Evolutionary conservation across 345 rosid genomes (phyloP).

Genomic region (Physaria fendleri): DNA sequence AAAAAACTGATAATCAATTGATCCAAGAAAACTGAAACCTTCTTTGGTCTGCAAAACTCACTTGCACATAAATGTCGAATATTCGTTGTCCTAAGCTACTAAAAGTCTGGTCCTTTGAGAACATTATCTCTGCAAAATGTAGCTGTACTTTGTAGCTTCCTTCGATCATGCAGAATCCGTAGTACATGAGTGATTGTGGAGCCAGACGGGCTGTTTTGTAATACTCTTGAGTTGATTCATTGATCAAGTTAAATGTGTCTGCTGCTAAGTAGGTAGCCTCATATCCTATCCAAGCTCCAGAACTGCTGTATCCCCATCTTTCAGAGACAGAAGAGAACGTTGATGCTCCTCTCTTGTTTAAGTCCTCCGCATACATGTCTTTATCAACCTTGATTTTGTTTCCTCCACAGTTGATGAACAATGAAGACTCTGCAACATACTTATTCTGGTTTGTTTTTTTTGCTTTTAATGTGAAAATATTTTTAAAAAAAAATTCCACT

Average conservation of each 20-base stretch:
- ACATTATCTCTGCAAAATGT: constrained; percentile 90
- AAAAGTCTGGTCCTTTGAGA: constrained; percentile 38
- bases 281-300: constrained; percentile 41
- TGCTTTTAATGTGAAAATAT: neutral
- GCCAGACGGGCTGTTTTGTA: constrained; percentile 66
- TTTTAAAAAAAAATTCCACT: constrained; percentile 23
- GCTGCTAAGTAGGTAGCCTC: constrained; percentile 16
- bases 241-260: constrained; percentile 31
- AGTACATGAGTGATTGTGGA: constrained; percentile 73
- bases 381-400: neutral
- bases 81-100: constrained; percentile 61
- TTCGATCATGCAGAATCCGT: constrained; percentile 55
- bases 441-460: neutral
- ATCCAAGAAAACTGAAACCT: neutral
- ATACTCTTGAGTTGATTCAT: constrained; percentile 25
- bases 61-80: constrained; percentile 80
- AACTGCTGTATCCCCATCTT: constrained; percentile 74
- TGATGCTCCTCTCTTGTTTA: constrained; percentile 31
- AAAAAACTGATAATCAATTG: neutral
- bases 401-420: constrained; percentile 87
- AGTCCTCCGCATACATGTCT: constrained; percentile 48
- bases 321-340: constrained; percentile 24
- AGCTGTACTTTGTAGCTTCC: constrained; percentile 63
- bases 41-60: constrained; percentile 26
- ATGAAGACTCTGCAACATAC: constrained; percentile 43